Conservation (phyloP, 2,329 filamentous ascomycete species). For the Cyphellophora europaea region DNA sequence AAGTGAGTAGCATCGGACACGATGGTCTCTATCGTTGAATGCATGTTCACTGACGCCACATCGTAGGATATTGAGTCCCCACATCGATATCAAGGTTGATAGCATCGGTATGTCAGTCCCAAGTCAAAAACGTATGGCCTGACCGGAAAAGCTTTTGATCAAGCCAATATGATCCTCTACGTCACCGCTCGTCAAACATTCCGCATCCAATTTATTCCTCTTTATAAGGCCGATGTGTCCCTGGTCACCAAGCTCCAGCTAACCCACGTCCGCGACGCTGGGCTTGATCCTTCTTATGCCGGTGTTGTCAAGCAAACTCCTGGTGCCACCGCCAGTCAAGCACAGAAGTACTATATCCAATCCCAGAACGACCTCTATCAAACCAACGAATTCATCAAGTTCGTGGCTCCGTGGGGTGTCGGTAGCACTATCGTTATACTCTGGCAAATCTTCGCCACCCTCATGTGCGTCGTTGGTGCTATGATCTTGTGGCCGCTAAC, state of each 20-base stretch:
- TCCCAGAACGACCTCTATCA: constrained; percentile 79
- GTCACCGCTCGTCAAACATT: constrained; percentile 67
- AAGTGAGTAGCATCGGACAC: too few species aligned
- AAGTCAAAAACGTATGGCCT: background rate
- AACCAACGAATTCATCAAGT: constrained; percentile 64
- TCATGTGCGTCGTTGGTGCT: constrained; percentile 55
- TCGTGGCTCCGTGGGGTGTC: constrained; percentile 53
- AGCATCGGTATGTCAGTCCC: constrained; percentile 38
- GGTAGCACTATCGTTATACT: constrained; percentile 47
- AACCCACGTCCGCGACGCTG: constrained; percentile 17
- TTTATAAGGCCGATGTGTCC: constrained; percentile 59
- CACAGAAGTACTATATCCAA: constrained; percentile 55
- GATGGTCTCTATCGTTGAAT: too few species aligned
- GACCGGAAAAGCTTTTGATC: constrained; percentile 52
- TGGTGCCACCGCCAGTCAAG: constrained; percentile 16
- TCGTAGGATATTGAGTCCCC: constrained; percentile 70
- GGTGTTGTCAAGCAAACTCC: constrained; percentile 21
- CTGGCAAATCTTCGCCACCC: constrained; percentile 57
- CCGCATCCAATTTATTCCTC: constrained; percentile 66
- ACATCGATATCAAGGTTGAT: constrained; percentile 59
- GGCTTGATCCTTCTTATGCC: background rate
- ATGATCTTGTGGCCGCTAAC: too few species aligned
- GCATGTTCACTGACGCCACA: too few species aligned
- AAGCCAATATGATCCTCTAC: constrained; percentile 58
- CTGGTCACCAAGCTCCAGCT: constrained; percentile 62